Base-by-base conservation (phyloP, 495 filamentous ascomycete genomes). In the Penicillium nucicola region DNA sequence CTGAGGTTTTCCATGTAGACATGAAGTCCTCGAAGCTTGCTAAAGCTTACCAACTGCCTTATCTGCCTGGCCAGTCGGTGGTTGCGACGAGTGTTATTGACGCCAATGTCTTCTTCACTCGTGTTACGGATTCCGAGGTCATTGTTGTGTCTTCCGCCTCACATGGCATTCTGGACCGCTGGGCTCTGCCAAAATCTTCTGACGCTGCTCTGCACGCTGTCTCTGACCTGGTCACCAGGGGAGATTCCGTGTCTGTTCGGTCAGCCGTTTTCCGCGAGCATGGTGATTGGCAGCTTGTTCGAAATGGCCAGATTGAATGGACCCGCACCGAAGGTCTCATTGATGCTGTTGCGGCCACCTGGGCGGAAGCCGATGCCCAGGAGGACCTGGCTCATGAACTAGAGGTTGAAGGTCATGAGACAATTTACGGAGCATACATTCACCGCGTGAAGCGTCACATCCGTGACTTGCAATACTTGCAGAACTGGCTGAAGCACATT, bases 81-180 rank as follows among this genome's bases (percentile, higher is more conserved):
- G 89, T 96, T 60, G 86, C 93, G 3, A 83, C 83, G 1, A 95
- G 85, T 70, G 88, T 82, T 11, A 76, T 80, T 36, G 86, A 83
- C 48, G 81, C 86, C 2, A 90, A 95, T 65, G 86, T 93, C 7
- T 97, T 90, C 70, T 96, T 97, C 60, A 91, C 86, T 2, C 77
- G 91, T 33, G 71, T 89, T 50, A 89, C 88, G 1, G 71, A 84
- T 17, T 80, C 83, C 14, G 89, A 95, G 53, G 70, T 85, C 5
- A 76, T 78, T 39, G 69, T 95, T 35, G 75, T 89, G 11, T 91
- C 90, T 2, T 96, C 91, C 1, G 71, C 72, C 23, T 92, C 88
- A 2, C 83, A 91, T 62, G 86, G 80, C 8, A 73, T 92, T 37
- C 77, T 96, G 28, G 84, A 80, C 8, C 78, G 86, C 41, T 95